Base-by-base conservation (phyloP, 805 yeast species). In the Ogataea salicorniae region DNA sequence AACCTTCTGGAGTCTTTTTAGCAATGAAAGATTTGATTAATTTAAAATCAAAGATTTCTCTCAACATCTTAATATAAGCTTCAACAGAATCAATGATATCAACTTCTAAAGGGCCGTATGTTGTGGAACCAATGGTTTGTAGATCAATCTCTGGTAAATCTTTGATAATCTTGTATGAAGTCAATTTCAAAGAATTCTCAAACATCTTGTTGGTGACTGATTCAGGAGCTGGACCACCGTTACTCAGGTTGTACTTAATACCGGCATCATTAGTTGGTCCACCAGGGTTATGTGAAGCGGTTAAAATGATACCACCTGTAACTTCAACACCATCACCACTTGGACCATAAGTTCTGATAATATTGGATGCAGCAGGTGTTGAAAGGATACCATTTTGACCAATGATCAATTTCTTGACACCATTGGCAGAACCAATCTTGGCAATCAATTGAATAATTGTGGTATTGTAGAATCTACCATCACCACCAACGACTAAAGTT, bases 181-280 rank as follows among this genome's bases (percentile, higher is more conserved):
- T 64, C 58, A 94, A 71, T 37, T 67, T 60, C 62, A 75, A 77
- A 18, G 95, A 80, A 29, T 72, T 75, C 49, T 81, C 91, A 72
- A 71, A 94, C 62, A 92, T 94, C 66, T 83, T 80, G 71, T 92
- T 79, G 13, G 99, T 92, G 50, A 94, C 95, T 15, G 85, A 71
- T 67, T 92, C 99, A 13, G 99, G 99, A 11, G 98, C 98, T 38
- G 99, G 99, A 3, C 97, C 99, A 56, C 99, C 99, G 63, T 92
- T 92, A 54, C 87, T 79, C 66, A 94, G 74, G 68, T 92, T 94
- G 73, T 94, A 94, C 72, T 92, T 92, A 74, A 92, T 92, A 46
- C 99, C 99, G 64, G 90, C 76, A 65, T 92, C 99, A 54, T 87
- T 83, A 26, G 76, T 70, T 48, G 96, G 96, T 8, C 98, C 97